Percentiles rank a stretch among this genome's conserved stretches.
These are phyloP conservation scores for Leishmania lainsoni DNA, from an alignment of 208 protist genomes.

Conservation along the genomic window DNA sequence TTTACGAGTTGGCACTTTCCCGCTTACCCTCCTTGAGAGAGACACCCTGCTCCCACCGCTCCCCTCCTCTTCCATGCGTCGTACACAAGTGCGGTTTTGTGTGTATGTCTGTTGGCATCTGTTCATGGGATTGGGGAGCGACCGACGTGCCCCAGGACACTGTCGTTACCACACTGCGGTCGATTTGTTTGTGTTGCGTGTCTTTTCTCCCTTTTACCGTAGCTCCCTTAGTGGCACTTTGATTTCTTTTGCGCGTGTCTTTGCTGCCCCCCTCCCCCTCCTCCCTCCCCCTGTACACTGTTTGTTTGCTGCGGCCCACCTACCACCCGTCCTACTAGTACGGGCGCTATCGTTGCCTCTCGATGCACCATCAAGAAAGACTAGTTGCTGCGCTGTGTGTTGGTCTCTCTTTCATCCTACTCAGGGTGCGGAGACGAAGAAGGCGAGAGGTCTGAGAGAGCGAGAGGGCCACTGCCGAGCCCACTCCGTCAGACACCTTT, in stretches of 20 bases:
- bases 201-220: neutral
- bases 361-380: neutral
- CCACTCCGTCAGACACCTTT: neutral
- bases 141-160: neutral
- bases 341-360: neutral
- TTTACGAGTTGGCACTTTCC: neutral
- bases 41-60: neutral
- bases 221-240: neutral
- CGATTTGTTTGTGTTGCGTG: neutral
- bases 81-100: conserved; percentile 4
- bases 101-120: conserved; percentile 14
- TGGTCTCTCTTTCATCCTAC: neutral
- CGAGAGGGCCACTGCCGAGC: neutral
- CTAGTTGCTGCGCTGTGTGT: neutral
- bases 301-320: neutral
- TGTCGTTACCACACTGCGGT: conserved; percentile 1
- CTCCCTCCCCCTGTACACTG: neutral
- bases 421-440: neutral
- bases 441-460: neutral
- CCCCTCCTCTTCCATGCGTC: neutral
- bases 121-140: neutral
- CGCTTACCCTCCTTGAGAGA: neutral
- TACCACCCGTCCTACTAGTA: neutral
- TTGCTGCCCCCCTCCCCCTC: conserved; percentile 10
- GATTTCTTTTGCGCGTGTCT: conserved; percentile 13